Evolutionary conservation across 2,329 filamentous ascomycete species (phyloP).

Genomic region (Hypoxylon rubiginosum): DNA sequence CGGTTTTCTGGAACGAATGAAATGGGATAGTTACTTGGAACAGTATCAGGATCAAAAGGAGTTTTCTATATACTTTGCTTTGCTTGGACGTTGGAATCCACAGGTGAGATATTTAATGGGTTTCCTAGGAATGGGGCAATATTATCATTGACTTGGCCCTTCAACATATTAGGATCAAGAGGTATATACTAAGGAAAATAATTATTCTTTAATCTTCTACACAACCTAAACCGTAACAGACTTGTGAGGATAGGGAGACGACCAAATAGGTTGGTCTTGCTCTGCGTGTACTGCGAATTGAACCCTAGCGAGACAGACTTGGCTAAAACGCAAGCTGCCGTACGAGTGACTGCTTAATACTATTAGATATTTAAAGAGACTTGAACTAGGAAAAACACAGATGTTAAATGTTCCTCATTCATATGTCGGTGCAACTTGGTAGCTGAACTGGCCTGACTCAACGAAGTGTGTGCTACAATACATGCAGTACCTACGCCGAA

Average conservation of each 20-base stretch:
- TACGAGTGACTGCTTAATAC: not conserved
- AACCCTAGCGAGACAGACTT: not conserved
- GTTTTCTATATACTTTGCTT: not conserved
- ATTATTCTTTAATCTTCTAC: not conserved
- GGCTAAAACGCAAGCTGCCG: not conserved
- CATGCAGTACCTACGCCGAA: too few species aligned
- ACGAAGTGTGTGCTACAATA: too few species aligned
- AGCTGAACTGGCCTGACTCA: too few species aligned
- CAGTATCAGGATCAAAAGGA: not conserved
- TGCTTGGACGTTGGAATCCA: not conserved
- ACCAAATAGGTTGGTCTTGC: not conserved
- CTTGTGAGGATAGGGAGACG: not conserved
- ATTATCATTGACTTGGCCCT: not conserved
- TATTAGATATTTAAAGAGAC: too few species aligned
- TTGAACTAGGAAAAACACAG: too few species aligned
- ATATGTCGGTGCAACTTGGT: too few species aligned
- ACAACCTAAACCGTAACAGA: not conserved
- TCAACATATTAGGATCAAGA: not conserved
- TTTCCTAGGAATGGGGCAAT: not conserved
- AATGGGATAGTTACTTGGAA: not conserved
- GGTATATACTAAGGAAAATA: not conserved
- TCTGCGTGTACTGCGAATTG: not conserved
- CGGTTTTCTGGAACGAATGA: not conserved
- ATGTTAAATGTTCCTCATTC: too few species aligned
- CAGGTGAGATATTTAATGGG: not conserved